These are phyloP conservation scores for Leptographium procerum DNA, from an alignment of 2,329 filamentous ascomycete genomes.

Conservation along the genomic window DNA sequence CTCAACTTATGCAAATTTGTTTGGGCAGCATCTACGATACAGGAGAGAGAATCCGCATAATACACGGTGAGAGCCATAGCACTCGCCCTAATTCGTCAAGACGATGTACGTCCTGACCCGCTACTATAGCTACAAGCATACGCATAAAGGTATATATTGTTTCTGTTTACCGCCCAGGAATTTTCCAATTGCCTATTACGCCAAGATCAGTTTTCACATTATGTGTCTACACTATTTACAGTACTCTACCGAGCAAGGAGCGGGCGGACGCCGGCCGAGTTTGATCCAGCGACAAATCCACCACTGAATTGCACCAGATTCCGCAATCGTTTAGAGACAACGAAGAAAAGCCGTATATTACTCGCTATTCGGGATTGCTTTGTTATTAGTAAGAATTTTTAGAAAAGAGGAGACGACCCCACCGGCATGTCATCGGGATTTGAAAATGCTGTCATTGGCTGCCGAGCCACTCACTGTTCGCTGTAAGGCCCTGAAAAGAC, in stretches of 20 bases:
- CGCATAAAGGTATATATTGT: neutral
- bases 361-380: conserved; percentile 4
- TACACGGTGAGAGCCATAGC: neutral
- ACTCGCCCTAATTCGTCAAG: neutral
- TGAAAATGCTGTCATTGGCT: conserved; percentile 3
- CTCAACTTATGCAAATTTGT: neutral
- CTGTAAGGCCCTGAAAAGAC: neutral
- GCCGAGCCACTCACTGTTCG: neutral
- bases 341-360: neutral
- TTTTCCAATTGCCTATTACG: too few species aligned
- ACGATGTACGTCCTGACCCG: neutral
- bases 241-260: too few species aligned
- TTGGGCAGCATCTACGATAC: neutral
- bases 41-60: neutral
- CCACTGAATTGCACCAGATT: neutral
- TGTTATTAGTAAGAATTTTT: neutral
- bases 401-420: neutral
- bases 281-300: too few species aligned
- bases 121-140: neutral
- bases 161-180: too few species aligned
- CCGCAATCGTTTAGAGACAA: neutral
- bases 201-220: too few species aligned
- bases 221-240: too few species aligned
- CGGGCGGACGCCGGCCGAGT: too few species aligned
- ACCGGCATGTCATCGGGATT: conserved; percentile 4